Evolutionary conservation across 1,139 yeast species (phyloP).

Genomic region (Eremothecium gossypii): DNA sequence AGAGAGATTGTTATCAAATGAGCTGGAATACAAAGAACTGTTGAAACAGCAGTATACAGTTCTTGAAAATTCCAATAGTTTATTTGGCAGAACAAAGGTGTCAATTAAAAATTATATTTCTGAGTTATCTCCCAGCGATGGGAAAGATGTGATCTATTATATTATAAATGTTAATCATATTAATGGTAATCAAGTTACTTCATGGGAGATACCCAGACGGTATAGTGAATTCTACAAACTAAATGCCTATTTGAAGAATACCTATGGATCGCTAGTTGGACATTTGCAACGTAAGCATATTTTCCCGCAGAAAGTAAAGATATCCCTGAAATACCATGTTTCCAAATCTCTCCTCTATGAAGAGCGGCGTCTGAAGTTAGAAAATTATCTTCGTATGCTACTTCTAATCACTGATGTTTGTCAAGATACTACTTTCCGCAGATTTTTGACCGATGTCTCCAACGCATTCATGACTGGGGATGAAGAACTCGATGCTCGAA

Average conservation of each 20-base stretch:
- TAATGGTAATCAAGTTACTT: conserved; percentile 45
- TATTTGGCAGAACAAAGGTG: conserved; percentile 61
- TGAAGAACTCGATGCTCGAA: conserved; percentile 13
- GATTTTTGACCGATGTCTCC: conserved; percentile 68
- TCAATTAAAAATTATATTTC: conserved; percentile 59
- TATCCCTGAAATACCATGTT: conserved; percentile 48
- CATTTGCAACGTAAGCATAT: conserved; percentile 51
- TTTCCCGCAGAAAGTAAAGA: conserved; percentile 35
- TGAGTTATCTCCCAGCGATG: conserved; percentile 40
- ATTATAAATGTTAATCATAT: conserved; percentile 66
- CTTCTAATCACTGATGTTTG: conserved; percentile 62
- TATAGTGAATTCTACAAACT: conserved; percentile 74
- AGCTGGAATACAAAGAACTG: conserved; percentile 59
- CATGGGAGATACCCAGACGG: conserved; percentile 86
- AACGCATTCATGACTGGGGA: conserved; percentile 10
- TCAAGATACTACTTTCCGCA: conserved; percentile 59
- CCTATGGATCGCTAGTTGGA: conserved; percentile 41
- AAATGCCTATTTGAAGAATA: conserved; percentile 51
- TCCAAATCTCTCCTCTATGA: conserved; percentile 50
- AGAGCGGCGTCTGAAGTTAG: conserved; percentile 51
- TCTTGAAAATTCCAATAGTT: conserved; percentile 72
- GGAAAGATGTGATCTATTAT: conserved; percentile 58
- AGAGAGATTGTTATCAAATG: conserved; percentile 53
- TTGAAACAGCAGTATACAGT: conserved; percentile 75
- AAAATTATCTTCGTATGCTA: conserved; percentile 50